phyloP scores from a whole-genome alignment of 441 rosid species.

The Sinapis alba region DNA sequence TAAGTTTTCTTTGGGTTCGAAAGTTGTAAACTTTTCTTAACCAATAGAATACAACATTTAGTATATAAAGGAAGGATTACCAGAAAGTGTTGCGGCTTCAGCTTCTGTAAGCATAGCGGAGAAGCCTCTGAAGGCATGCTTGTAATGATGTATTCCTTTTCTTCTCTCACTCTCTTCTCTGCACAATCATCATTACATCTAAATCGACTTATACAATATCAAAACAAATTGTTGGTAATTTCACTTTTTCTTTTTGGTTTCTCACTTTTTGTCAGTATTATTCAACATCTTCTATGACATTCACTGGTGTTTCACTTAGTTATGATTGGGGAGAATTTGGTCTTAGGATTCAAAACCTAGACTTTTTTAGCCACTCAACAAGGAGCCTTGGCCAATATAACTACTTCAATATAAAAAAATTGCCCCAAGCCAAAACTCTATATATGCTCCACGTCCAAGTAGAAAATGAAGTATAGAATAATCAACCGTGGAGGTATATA shows the following conservation, averaged over 20 bases:
- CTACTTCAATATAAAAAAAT: neutral
- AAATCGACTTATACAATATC: neutral
- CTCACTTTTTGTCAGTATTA: neutral
- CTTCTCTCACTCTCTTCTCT: constrained; percentile 54
- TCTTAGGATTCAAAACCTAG: neutral
- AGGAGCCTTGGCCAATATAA: neutral
- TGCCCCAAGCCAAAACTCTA: neutral
- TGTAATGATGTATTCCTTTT: constrained; percentile 54
- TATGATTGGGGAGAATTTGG: neutral
- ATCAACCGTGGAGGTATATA: too few relatives aligned
- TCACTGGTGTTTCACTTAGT: neutral
- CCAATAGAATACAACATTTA: neutral
- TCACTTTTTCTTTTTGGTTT: constrained; percentile 3
- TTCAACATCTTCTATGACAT: neutral
- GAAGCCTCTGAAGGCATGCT: constrained; percentile 77
- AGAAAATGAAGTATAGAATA: neutral
- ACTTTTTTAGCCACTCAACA: neutral
- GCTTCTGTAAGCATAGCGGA: constrained; percentile 72
- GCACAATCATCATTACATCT: constrained; percentile 1
- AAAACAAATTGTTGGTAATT: neutral
- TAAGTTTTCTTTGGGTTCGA: neutral
- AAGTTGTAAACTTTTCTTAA: neutral
- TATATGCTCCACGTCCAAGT: neutral
- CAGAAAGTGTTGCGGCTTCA: constrained; percentile 69
- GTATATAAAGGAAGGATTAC: constrained; percentile 36